These are phyloP conservation scores for Geum urbanum DNA, from an alignment of 306 rosid species.

Conservation along the genomic window DNA sequence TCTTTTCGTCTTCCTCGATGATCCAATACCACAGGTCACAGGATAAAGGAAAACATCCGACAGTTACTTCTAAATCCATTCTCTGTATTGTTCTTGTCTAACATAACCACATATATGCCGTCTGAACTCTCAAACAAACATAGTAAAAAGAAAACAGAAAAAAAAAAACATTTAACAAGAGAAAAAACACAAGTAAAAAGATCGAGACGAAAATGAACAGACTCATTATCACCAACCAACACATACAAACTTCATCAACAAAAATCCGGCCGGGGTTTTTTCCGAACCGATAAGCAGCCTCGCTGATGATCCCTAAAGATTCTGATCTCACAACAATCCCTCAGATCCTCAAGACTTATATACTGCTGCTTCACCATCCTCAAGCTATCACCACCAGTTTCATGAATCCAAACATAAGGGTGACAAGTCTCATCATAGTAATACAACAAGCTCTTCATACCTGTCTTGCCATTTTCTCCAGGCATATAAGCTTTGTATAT, in stretches of 20 bases:
- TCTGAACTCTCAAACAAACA: background rate
- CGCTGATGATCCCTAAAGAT: conserved; percentile 87
- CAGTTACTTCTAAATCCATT: background rate
- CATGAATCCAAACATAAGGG: conserved; percentile 91
- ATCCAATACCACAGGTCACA: background rate
- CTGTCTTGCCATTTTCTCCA: conserved; percentile 34
- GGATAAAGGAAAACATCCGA: conserved; percentile 7
- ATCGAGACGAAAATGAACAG: background rate
- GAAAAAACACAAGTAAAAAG: background rate
- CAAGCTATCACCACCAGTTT: conserved; percentile 59
- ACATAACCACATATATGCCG: background rate
- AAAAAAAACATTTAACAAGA: background rate
- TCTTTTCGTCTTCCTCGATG: too few species aligned
- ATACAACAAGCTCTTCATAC: conserved; percentile 70
- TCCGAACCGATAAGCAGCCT: conserved; percentile 71
- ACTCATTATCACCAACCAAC: conserved; percentile 16
- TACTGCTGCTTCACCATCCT: conserved; percentile 94
- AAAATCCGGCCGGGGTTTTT: conserved; percentile 70
- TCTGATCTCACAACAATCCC: conserved; percentile 76
- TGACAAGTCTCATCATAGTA: conserved; percentile 80
- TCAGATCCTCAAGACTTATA: conserved; percentile 80
- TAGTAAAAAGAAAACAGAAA: too few species aligned
- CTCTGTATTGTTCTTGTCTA: background rate
- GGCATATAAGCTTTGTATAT: conserved; percentile 85
- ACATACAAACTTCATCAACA: conserved; percentile 40